Conservation (phyloP, 2,329 filamentous ascomycete species). For the Apiospora rasikravindrae region DNA sequence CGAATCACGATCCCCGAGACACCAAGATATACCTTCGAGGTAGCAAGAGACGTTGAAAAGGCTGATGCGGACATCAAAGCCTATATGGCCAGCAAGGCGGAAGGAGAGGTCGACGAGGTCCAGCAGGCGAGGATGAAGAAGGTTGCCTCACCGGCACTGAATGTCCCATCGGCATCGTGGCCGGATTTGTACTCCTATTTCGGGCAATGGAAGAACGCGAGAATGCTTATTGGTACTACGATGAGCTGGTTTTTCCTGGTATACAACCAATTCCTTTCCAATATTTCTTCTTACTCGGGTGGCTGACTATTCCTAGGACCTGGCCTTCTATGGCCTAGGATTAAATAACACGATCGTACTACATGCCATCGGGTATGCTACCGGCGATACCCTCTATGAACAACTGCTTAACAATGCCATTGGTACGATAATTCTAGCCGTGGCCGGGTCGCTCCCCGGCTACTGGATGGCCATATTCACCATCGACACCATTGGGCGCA, state of each 20-base stretch:
- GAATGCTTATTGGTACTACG: constrained; percentile 76
- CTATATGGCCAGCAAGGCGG: constrained; percentile 55
- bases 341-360: constrained; percentile 79
- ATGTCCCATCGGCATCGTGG: constrained; percentile 73
- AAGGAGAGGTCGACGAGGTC: constrained; percentile 54
- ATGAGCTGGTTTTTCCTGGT: constrained; percentile 81
- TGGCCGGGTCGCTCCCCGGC: constrained; percentile 78
- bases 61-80: constrained; percentile 74
- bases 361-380: constrained; percentile 72
- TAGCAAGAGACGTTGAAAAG: constrained; percentile 76
- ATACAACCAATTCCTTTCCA: neutral
- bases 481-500: constrained; percentile 78
- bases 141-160: constrained; percentile 56
- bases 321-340: constrained; percentile 72
- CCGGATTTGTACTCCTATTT: constrained; percentile 72
- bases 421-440: constrained; percentile 78
- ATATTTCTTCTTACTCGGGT: neutral
- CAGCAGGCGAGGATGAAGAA: constrained; percentile 60
- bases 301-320: constrained; percentile 52
- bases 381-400: constrained; percentile 67
- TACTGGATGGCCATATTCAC: constrained; percentile 79
- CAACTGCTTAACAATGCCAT: constrained; percentile 74
- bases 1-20: constrained; percentile 86
- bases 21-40: constrained; percentile 82
- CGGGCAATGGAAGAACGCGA: constrained; percentile 70